Evolutionary conservation across 2,329 filamentous ascomycete species (phyloP).

Genomic region (Juglanconis juglandina): DNA sequence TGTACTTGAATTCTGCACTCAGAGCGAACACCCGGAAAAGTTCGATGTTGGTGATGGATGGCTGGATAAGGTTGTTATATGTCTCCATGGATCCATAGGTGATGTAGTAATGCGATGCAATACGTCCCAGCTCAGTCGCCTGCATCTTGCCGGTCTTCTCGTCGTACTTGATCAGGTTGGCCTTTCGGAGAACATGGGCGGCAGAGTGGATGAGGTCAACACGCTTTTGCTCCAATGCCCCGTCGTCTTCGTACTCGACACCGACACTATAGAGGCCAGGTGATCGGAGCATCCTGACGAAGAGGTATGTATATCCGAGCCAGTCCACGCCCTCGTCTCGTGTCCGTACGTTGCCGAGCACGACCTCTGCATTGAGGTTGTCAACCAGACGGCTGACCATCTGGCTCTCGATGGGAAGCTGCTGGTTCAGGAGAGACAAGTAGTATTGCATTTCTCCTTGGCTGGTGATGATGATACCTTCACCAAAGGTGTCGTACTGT

Average conservation of each 20-base stretch:
- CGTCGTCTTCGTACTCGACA: slow-evolving; percentile 90
- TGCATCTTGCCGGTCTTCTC: slow-evolving; percentile 87
- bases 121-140: slow-evolving; percentile 88
- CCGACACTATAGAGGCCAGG: slow-evolving; percentile 94
- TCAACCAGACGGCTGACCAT: slow-evolving; percentile 89
- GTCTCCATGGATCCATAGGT: slow-evolving; percentile 94
- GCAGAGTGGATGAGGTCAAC: slow-evolving; percentile 98
- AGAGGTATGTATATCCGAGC: slow-evolving; percentile 97
- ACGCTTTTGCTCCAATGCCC: slow-evolving; percentile 87
- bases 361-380: slow-evolving; percentile 93
- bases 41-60: slow-evolving; percentile 88
- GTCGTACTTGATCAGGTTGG: slow-evolving; percentile 89
- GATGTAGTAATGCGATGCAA: slow-evolving; percentile 98
- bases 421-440: slow-evolving; percentile 91
- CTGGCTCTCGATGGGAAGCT: slow-evolving; percentile 95
- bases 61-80: slow-evolving; percentile 93
- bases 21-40: slow-evolving; percentile 94
- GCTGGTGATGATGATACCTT: slow-evolving; percentile 97
- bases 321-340: slow-evolving; percentile 98
- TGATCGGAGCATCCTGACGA: slow-evolving; percentile 94
- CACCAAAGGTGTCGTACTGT: slow-evolving; percentile 95
- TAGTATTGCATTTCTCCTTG: slow-evolving; percentile 97
- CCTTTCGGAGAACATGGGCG: slow-evolving; percentile 79
- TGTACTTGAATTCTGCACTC: slow-evolving; percentile 98
- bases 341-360: slow-evolving; percentile 85